These are phyloP conservation scores for Fusarium sp. DNA, from an alignment of 2,329 filamentous ascomycete species.

Conservation along the genomic window DNA sequence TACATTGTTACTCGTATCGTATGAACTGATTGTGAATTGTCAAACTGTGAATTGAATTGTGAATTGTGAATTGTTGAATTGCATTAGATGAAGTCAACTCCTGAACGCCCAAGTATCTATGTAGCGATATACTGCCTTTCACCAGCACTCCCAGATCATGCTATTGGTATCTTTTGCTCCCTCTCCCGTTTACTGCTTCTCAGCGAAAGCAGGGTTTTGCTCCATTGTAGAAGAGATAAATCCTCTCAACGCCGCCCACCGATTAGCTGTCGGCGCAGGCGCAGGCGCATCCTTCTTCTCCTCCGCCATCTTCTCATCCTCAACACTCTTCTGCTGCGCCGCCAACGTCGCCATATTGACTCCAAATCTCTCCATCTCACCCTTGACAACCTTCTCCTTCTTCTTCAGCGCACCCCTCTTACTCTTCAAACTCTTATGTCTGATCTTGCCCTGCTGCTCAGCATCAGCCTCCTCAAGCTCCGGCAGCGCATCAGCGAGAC, in stretches of 20 bases:
- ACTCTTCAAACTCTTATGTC: slow-evolving; percentile 78
- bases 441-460: slow-evolving; percentile 68
- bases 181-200: slow-evolving; percentile 37
- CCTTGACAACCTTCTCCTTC: slow-evolving; percentile 81
- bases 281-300: slow-evolving; percentile 32
- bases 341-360: slow-evolving; percentile 83
- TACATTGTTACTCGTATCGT: neutral
- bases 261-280: slow-evolving; percentile 60
- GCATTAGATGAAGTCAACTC: slow-evolving; percentile 19
- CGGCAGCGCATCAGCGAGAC: slow-evolving; percentile 83
- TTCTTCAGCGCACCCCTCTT: slow-evolving; percentile 83
- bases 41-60: neutral
- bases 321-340: slow-evolving; percentile 36
- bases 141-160: neutral
- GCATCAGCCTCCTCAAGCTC: slow-evolving; percentile 63
- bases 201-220: slow-evolving; percentile 79
- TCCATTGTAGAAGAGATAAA: slow-evolving; percentile 92
- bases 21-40: neutral
- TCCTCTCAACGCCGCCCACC: slow-evolving; percentile 83
- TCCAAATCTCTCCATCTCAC: slow-evolving; percentile 86
- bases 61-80: neutral
- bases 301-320: slow-evolving; percentile 32
- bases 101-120: slow-evolving; percentile 33
- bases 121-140: neutral
- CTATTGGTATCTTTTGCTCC: slow-evolving; percentile 9